Conservation (phyloP, 1,139 yeast genomes). For the Yamadazyma sp. region DNA sequence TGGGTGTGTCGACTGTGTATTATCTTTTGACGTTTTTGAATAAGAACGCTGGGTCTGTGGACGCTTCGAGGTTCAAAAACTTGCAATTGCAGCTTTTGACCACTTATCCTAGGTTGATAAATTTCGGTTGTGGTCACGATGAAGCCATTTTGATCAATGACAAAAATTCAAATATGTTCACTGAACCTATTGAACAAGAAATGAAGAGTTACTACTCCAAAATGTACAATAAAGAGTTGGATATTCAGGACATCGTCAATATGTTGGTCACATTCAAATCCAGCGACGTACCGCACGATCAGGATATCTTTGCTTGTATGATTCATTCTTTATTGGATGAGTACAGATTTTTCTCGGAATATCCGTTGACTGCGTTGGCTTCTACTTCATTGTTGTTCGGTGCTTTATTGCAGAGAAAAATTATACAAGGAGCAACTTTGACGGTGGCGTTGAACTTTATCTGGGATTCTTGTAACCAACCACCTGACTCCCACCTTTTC, state of each 20-base stretch:
- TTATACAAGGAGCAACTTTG: constrained; percentile 87
- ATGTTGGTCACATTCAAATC: constrained; percentile 75
- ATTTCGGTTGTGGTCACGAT: constrained; percentile 91
- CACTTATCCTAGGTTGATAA: constrained; percentile 88
- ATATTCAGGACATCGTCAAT: constrained; percentile 84
- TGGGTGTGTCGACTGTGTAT: constrained; percentile 36
- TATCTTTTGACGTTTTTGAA: constrained; percentile 40
- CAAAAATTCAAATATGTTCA: constrained; percentile 56
- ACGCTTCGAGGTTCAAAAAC: constrained; percentile 65
- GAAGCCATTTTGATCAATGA: constrained; percentile 71
- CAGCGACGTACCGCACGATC: constrained; percentile 84
- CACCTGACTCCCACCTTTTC: constrained; percentile 90
- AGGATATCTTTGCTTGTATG: constrained; percentile 98
- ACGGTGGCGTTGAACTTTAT: constrained; percentile 88
- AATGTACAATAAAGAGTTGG: constrained; percentile 91
- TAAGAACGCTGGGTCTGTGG: constrained; percentile 40
- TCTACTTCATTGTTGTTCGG: constrained; percentile 95
- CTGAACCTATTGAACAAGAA: constrained; percentile 82
- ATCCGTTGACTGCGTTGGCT: constrained; percentile 92
- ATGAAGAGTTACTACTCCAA: constrained; percentile 91
- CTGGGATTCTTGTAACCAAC: constrained; percentile 83
- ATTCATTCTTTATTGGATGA: constrained; percentile 93
- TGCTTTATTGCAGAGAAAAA: constrained; percentile 78
- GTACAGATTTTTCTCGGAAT: constrained; percentile 91
- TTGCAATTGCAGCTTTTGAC: constrained; percentile 81